Conservation (phyloP, 345 rosid genomes). For the Syzygium aromaticum region DNA sequence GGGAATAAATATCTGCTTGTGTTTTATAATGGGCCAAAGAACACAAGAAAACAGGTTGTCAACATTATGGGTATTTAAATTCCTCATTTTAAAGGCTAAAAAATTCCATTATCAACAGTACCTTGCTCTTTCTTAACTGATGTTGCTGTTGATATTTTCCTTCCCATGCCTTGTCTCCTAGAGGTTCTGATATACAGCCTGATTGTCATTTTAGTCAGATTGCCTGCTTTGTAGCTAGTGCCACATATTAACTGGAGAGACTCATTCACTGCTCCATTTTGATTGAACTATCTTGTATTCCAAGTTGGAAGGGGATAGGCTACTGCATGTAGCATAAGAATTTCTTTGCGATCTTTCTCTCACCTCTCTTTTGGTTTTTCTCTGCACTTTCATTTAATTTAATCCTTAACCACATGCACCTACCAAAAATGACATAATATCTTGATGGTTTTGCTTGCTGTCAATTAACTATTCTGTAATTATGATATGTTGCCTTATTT, state of each 20-base stretch:
- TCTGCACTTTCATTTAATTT: not conserved
- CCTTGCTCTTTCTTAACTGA: not conserved
- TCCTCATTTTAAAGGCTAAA: not conserved
- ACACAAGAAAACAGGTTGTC: not conserved
- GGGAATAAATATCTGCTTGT: not conserved
- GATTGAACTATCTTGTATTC: not conserved
- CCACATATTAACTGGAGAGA: not conserved
- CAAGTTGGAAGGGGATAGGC: not conserved
- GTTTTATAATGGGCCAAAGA: not conserved
- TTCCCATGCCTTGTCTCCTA: not conserved
- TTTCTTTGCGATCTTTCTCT: not conserved
- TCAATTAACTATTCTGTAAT: not conserved
- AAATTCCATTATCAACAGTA: not conserved
- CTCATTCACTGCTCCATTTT: not conserved
- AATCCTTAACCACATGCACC: not conserved
- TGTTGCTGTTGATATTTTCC: not conserved
- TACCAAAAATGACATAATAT: not conserved
- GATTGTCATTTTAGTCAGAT: not conserved
- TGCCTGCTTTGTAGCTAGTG: not conserved
- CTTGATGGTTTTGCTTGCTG: not conserved
- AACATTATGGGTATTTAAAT: not conserved
- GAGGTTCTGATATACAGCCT: not conserved
- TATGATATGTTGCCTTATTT: not conserved
- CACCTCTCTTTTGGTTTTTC: not conserved
- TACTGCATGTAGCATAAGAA: not conserved